Base-by-base conservation (phyloP, 352 stramenopile genomes). In the Elongisporangium undulatum region DNA sequence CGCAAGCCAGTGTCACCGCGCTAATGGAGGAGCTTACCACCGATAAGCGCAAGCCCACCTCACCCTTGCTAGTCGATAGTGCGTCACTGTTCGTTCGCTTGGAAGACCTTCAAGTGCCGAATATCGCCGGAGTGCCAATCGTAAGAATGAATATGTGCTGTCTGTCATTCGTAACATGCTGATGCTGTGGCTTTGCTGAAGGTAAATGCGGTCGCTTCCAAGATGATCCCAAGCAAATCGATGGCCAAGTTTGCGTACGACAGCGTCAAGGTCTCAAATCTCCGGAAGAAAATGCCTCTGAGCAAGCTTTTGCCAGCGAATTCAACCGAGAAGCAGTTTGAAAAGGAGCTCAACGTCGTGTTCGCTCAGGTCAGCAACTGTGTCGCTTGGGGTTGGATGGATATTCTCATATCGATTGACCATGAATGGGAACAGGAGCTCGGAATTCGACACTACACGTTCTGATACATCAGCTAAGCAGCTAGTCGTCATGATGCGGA, bases 271-370 rank as follows among this genome's bases (percentile, higher is more conserved):
- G 51, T 84, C 10, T 58, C 62, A 20, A 51, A 72, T 24, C 53
- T 63, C 13, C 86, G 81, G 66, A 93, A 91, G 63, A 93, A 91
- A 55, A 63, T 67, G 10, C 76, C 79, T 17, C 29, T 90, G 20
- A 82, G 52, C 63, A 90, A 84, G 41, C 66, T 84, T 9, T 21
- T 93, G 21, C 66, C 78, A 1, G 9, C 61, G 0, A 69, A 67
- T 10, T 16, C 58, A 19, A 65, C 61, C 0, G 78, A 85, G 12
- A 72, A 73, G 20, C 72, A 87, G n/a, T 59, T 85, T n/a, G 84
- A 93, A 62, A 86, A 79, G 45, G 76, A 89, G 55, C 58, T 90
- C 48, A 93, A 93, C 45, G 63, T 76, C 24, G 76, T 71, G 17
- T 85, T 93, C 55, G 76, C 73, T 9, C 56, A 77, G 69, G 75